Base-by-base conservation (phyloP, 2,329 filamentous ascomycete genomes). In the Metarhizium anisopliae region DNA sequence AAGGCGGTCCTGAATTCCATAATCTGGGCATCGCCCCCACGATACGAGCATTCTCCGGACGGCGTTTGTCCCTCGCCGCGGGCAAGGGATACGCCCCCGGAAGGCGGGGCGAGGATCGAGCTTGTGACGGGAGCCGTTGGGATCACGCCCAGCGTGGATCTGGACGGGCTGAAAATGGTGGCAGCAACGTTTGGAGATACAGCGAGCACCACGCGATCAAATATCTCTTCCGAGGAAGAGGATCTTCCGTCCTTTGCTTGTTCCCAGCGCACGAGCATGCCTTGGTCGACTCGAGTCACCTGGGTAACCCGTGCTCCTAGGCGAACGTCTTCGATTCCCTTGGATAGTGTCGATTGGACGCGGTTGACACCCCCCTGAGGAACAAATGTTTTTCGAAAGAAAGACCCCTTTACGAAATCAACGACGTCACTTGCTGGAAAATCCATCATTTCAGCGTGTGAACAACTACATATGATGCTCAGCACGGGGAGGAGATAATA, bases 401-500 rank as follows among this genome's bases (percentile, higher is more conserved):
- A 69, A 1, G 77, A 75, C 16, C 66, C 66, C 47, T 68, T 71
- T 61, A 79, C 78, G 63, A 82, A 83, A 13, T 71, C 72, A 25
- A 76, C 70, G 4, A 82, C 56, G 54, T 83, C 80, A 49, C 70
- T 73, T 1, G 80, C 81, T 0, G 80, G 80, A 30, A 80, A 83
- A 0, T 66, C 64, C 1, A 82, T 66, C 2, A 83, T 64, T 35
- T 74, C 71, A 2, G 70, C 66, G 54, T 83, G 80, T 0, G 78
- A 72, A 60, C 79, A 83, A 1, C 80, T 83, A 4, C 75, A 74
- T 6, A 83, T 77, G 56, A 74, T 74, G 52, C 79, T 77, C 43
- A 84, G 71, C 5, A 82, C 67, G 0, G 81, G 81, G 0, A 83
- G 66, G 7, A 84, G 63, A 60, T 83, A 83, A 38, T 74, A 71